Base-by-base conservation (phyloP, 768 basidiomycete species). In the Podaxis carcinomalis region DNA sequence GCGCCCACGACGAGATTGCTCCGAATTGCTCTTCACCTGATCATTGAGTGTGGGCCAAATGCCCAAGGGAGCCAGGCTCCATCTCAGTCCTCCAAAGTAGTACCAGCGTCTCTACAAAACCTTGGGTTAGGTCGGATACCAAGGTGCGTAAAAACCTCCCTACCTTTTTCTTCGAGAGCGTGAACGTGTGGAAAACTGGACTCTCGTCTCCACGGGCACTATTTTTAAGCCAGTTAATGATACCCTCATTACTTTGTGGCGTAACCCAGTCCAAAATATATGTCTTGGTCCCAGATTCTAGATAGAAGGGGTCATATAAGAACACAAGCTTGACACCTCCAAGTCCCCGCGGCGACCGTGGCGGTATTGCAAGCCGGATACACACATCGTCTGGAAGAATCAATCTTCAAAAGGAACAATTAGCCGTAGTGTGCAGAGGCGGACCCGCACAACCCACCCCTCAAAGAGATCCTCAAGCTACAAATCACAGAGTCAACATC, bases 231-330 rank as follows among this genome's bases (percentile, higher is more conserved):
- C 51, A 80, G 1, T 64, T 56, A 28, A 63, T 59, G 2, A 78
- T 68, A 1, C 61, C 67, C 39, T 69, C 65, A 46, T 80, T 81
- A 28, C 68, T 72, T 14, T 65, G 54, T 6, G 61, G 59, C 4
- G 68, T 68, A 19, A 81, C 80, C 84, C 85, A 88, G 63, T 85
- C 83, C 44, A 87, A 73, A 25, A 86, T 62, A 63, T 81, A 78
- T 4, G 81, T 77, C 64, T 66, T 69, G 3, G 66, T 66, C 7
- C 75, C 71, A 1, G 73, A 77, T 54, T 88, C 86, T 42, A 86
- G 73, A 25, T 83, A 73, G 35, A 86, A 72, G 0, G 87, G 87
- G 60, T 84, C 81, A 52, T 82, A 78, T 7, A 86, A 42, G 62
- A 86, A 87, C 0, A 79, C 83, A 64, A 80, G 27, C 46, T 51